phyloP scores from a whole-genome alignment of 2,329 filamentous ascomycete species.

The Diaporthe vexans region DNA sequence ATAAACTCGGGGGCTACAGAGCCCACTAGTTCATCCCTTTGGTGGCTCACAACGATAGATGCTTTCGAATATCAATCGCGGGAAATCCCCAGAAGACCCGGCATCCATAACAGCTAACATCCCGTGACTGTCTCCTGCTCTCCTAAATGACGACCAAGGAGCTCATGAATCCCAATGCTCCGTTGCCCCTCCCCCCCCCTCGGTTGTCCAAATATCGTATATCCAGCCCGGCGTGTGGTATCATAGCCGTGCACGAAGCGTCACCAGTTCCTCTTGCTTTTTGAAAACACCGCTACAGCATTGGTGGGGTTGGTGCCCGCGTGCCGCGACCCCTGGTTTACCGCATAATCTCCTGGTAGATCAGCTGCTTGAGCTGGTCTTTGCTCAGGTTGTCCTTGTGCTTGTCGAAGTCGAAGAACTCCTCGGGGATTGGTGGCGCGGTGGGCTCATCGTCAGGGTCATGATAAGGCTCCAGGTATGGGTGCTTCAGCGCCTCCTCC shows the following conservation, averaged over 20 bases:
- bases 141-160: conserved; percentile 8
- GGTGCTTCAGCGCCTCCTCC: conserved; percentile 96
- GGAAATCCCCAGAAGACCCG: conserved; percentile 7
- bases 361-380: conserved; percentile 96
- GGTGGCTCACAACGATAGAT: conserved; percentile 10
- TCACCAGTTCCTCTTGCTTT: conserved; percentile 2
- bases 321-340: conserved; percentile 48
- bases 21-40: conserved; percentile 12
- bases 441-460: conserved; percentile 99
- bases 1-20: conserved; percentile 3
- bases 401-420: conserved; percentile 99
- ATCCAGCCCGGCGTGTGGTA: conserved; percentile 28
- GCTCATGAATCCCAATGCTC: conserved; percentile 15
- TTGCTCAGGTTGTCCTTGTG: conserved; percentile 99
- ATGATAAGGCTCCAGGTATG: conserved; percentile 98
- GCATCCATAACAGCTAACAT: conserved; percentile 16
- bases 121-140: conserved; percentile 5
- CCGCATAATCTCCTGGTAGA: conserved; percentile 95
- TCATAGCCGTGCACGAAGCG: conserved; percentile 16
- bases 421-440: conserved; percentile 95
- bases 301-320: background rate
- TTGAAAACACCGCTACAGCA: background rate
- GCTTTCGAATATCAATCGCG: conserved; percentile 13
- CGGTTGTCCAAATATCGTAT: conserved; percentile 10
- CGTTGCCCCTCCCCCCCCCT: background rate